phyloP scores from a whole-genome alignment of 1,139 yeast species.

The Wickerhamiella infanticola region DNA sequence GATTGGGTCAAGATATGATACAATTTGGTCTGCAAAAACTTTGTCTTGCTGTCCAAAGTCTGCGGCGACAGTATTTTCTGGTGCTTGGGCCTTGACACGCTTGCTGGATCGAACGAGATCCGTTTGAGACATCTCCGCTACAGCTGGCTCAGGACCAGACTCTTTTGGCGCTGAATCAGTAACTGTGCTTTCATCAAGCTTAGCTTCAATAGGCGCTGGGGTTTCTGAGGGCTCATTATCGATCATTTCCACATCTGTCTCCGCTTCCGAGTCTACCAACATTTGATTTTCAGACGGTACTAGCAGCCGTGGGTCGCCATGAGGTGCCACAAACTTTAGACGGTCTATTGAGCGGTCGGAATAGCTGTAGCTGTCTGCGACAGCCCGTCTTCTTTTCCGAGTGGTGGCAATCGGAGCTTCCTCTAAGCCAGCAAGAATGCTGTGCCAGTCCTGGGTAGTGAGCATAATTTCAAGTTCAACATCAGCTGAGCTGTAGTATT shows the following conservation, averaged over 20 bases:
- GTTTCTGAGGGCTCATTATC: neutral
- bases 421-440: constrained; percentile 16
- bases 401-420: constrained; percentile 13
- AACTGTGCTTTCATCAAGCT: neutral
- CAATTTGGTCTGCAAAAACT: constrained; percentile 20
- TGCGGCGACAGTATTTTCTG: constrained; percentile 15
- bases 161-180: too few relatives aligned
- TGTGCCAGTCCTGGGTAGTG: constrained; percentile 17
- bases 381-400: constrained; percentile 12
- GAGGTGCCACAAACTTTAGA: constrained; percentile 17
- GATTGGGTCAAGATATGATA: constrained; percentile 15
- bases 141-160: neutral
- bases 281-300: neutral
- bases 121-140: constrained; percentile 5
- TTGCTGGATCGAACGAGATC: constrained; percentile 16
- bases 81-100: constrained; percentile 17
- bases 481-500: constrained; percentile 5
- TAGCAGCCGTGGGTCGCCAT: constrained; percentile 6
- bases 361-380: constrained; percentile 18
- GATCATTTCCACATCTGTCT: constrained; percentile 1
- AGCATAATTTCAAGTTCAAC: constrained; percentile 13
- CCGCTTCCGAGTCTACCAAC: constrained; percentile 1
- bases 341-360: constrained; percentile 12
- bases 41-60: constrained; percentile 23
- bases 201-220: neutral